Evolutionary conservation across 495 filamentous ascomycete genomes (phyloP).

Genomic region (Chaetomidium leptoderma): DNA sequence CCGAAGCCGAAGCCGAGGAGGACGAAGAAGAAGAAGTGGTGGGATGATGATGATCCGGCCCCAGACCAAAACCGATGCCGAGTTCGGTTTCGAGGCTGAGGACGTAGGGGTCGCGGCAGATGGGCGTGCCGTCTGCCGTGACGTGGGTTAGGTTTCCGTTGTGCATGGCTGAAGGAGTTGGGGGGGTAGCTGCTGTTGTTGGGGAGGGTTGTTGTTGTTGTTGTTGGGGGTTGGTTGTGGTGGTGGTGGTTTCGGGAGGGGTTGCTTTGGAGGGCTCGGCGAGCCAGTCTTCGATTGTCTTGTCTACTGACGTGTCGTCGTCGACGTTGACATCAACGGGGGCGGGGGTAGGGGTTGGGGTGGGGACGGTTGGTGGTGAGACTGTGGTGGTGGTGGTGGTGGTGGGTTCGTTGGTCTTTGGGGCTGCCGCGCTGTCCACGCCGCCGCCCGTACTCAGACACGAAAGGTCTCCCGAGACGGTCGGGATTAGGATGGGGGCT

Average conservation of each 20-base stretch:
- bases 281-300: constrained; percentile 34
- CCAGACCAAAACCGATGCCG: neutral
- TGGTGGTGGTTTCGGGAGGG: neutral
- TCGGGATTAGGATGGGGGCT: neutral
- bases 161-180: neutral
- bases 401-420: neutral
- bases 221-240: neutral
- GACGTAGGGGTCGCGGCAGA: constrained; percentile 10
- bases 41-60: neutral
- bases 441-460: neutral
- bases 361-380: neutral
- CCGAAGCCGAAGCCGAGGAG: neutral
- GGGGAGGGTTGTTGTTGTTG: neutral
- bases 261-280: constrained; percentile 23
- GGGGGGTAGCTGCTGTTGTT: neutral
- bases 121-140: constrained; percentile 9
- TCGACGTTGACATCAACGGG: neutral
- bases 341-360: neutral
- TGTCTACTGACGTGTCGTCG: constrained; percentile 23
- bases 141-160: neutral
- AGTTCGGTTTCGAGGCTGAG: constrained; percentile 8
- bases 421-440: neutral
- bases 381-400: neutral
- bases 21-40: neutral
- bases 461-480: constrained; percentile 1